A percentile compares a stretch with the other conserved stretches of the same genome.
Conservation (phyloP, 768 basidiomycete species). For the Kwoniella botswanensis region DNA sequence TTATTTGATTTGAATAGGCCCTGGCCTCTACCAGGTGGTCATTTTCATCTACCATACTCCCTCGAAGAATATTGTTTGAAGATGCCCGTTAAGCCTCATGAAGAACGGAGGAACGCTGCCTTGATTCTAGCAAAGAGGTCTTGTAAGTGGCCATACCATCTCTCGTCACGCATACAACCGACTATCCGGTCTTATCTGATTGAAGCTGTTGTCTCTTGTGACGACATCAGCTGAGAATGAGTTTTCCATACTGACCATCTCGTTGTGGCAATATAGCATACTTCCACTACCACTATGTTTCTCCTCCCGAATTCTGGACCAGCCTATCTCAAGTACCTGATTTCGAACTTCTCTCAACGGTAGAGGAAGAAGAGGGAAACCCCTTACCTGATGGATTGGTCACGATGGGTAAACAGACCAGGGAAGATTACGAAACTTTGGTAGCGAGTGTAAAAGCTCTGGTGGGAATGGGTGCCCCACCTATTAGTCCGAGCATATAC, state of each 20-base stretch:
- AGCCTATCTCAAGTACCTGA: slow-evolving; percentile 26
- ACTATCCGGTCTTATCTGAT: not conserved
- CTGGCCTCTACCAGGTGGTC: slow-evolving; percentile 49
- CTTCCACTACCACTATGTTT: slow-evolving; percentile 39
- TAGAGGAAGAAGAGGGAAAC: slow-evolving; percentile 39
- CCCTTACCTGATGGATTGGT: slow-evolving; percentile 50
- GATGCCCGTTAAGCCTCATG: slow-evolving; percentile 37
- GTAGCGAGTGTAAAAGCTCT: slow-evolving; percentile 49
- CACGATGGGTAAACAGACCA: slow-evolving; percentile 34
- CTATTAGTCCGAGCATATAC: slow-evolving; percentile 55
- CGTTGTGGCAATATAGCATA: slow-evolving; percentile 33
- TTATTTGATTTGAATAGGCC: slow-evolving; percentile 25
- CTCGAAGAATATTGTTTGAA: slow-evolving; percentile 50
- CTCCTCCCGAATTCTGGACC: slow-evolving; percentile 43
- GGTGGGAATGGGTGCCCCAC: slow-evolving; percentile 52
- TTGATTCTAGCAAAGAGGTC: slow-evolving; percentile 53
- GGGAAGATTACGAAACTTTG: slow-evolving; percentile 42
- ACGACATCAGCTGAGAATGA: too few relatives aligned
- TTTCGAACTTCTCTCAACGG: slow-evolving; percentile 43
- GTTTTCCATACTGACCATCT: not conserved
- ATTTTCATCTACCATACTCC: slow-evolving; percentile 53
- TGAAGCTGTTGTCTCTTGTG: not conserved
- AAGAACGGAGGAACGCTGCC: slow-evolving; percentile 39
- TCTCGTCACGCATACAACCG: too few relatives aligned
- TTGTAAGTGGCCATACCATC: slow-evolving; percentile 21